Evolutionary conservation across 331 rosid species (phyloP), one percentile per base, ranked within the genome.

Genomic region (Spiraea crenata): DNA sequence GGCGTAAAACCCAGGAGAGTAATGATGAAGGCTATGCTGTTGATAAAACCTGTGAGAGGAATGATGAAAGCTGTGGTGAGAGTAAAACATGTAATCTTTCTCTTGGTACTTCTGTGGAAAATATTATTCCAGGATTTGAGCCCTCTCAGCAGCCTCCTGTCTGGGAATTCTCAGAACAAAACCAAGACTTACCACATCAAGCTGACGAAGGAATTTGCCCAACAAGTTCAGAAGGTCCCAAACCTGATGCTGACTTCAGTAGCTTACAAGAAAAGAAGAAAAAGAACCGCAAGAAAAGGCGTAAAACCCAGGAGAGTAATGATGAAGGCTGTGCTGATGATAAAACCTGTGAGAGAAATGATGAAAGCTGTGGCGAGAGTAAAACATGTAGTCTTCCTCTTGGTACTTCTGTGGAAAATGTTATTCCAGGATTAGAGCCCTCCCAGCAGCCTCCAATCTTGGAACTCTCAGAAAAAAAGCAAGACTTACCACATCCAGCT

Each of bases 391-490:
- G 5, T 16, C 63, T 37, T 34, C 34, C 44, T 13, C 17, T 58
- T 37, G 42, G 20, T 58, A 6, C 37, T 56, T 56, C 63, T 39
- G 56, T 72, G 56, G 75, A 80, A 69, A 19, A 25, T 70, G 66
- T 61, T 66, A 2, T 44, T 40, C 77, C 69, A 25, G 71, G 74
- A 60, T 15, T 72, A 25, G 62, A 72, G 71, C 46, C 45, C 44
- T 67, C 81, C 44, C 54, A 59, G 11, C 69, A 68, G 60, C 71
- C 54, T 71, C 74, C 65, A 25, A 69, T 76, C 57, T 47, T 70
- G 71, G 38, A 48, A 8, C 41, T 35, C 14, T 31, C 69, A 38
- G 15, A 74, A 59, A 47, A 57, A 54, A 79, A 73, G 57, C 50
- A 38, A 31, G 78, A 70, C 67, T 68, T 63, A 9, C 6, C 48